A percentile compares a stretch with the other conserved stretches of the same genome.
Evolutionary conservation across 2,329 filamentous ascomycete genomes (phyloP).

Genomic region (Fusarium sp.): DNA sequence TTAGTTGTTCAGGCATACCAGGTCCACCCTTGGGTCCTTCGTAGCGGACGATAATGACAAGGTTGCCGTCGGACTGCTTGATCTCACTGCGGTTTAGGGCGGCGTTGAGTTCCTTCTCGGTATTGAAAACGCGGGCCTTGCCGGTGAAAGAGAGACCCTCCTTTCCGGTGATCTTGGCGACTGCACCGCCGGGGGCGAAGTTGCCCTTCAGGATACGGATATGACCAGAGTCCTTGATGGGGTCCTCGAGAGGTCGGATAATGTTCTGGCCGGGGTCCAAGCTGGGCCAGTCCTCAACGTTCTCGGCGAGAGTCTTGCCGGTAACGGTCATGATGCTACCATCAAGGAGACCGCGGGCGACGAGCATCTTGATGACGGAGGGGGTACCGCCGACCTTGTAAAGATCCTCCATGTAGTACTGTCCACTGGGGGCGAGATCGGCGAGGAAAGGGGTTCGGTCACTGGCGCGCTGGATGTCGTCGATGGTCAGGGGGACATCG

Average conservation of each 20-base stretch:
- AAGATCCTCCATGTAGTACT: conserved; percentile 89
- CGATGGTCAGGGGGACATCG: conserved; percentile 78
- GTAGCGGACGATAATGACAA: conserved; percentile 91
- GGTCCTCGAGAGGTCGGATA: conserved; percentile 80
- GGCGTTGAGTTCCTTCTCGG: conserved; percentile 81
- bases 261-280: conserved; percentile 84
- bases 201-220: conserved; percentile 90
- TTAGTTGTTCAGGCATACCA: conserved; percentile 95
- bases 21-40: conserved; percentile 94
- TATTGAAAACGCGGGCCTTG: conserved; percentile 85
- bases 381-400: conserved; percentile 88
- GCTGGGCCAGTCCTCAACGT: conserved; percentile 80
- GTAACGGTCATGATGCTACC: conserved; percentile 85
- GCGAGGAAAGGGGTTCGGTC: conserved; percentile 88
- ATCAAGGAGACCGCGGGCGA: conserved; percentile 80
- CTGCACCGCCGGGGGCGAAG: conserved; percentile 86
- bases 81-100: conserved; percentile 78
- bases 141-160: conserved; percentile 87
- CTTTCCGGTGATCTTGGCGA: conserved; percentile 97
- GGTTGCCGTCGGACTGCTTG: conserved; percentile 70
- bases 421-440: conserved; percentile 84
- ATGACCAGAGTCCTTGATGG: conserved; percentile 87
- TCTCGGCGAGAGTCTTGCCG: conserved; percentile 84
- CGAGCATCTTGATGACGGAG: conserved; percentile 85
- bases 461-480: conserved; percentile 84